Conservation (phyloP, 2,329 filamentous ascomycete species). For the Sporothrix phasma region DNA sequence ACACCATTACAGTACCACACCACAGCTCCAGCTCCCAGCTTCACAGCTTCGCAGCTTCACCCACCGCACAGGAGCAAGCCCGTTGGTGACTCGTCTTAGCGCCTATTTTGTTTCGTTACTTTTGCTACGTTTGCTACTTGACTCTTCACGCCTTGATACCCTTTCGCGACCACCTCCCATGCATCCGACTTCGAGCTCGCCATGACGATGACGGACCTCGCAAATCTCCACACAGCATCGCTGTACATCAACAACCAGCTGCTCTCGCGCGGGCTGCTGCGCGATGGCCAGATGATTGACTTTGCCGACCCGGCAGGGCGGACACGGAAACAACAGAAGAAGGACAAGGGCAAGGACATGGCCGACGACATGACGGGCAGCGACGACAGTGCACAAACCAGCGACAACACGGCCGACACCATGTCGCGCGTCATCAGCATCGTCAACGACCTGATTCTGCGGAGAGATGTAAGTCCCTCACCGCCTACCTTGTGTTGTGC, state of each 20-base stretch:
- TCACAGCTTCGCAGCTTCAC: neutral
- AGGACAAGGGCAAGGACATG: neutral
- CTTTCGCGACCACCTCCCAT: neutral
- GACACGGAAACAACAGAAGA: slow-evolving; percentile 36
- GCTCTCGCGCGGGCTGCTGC: slow-evolving; percentile 53
- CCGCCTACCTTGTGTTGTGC: neutral
- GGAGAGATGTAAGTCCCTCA: slow-evolving; percentile 62
- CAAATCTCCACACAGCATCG: slow-evolving; percentile 57
- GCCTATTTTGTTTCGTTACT: neutral
- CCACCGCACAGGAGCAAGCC: neutral
- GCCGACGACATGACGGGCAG: neutral
- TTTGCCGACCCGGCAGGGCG: slow-evolving; percentile 65
- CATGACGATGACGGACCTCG: slow-evolving; percentile 48
- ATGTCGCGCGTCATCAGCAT: slow-evolving; percentile 86
- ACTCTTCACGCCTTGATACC: too few species aligned
- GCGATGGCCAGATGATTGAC: slow-evolving; percentile 65
- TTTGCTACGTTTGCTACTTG: neutral
- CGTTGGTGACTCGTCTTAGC: neutral
- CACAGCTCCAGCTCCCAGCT: neutral
- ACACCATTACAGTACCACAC: neutral
- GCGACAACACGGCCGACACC: slow-evolving; percentile 25
- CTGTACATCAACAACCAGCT: slow-evolving; percentile 66
- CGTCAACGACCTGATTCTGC: slow-evolving; percentile 83
- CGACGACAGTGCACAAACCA: neutral
- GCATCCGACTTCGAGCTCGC: neutral